Percentiles rank a stretch among this genome's conserved stretches.
These are phyloP conservation scores for Penicillium sp. DNA, from an alignment of 2,329 filamentous ascomycete genomes.

Conservation along the genomic window DNA sequence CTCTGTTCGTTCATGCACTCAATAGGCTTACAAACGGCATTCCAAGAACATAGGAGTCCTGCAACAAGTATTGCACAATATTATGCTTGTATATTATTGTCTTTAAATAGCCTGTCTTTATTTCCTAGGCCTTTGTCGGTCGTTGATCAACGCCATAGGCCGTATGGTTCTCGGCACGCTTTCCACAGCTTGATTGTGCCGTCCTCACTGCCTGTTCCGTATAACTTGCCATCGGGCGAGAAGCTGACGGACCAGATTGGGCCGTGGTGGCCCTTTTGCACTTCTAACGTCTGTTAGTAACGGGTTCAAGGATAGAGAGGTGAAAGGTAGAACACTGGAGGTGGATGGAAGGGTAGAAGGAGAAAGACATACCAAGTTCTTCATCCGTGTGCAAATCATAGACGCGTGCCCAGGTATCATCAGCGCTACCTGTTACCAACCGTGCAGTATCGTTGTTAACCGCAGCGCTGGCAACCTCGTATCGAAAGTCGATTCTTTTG, in stretches of 20 bases:
- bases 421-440: conserved; percentile 87
- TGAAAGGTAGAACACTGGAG: background rate
- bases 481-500: conserved; percentile 78
- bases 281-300: conserved; percentile 59
- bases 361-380: conserved; percentile 66
- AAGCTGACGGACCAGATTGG: conserved; percentile 97
- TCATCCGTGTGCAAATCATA: conserved; percentile 84
- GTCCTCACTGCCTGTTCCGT: conserved; percentile 95
- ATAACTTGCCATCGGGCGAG: conserved; percentile 92
- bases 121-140: background rate
- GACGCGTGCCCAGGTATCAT: conserved; percentile 95
- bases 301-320: background rate
- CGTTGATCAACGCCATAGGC: conserved; percentile 61
- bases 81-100: conserved; percentile 5
- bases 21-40: background rate
- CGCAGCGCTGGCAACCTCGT: conserved; percentile 89
- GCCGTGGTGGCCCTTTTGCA: conserved; percentile 95
- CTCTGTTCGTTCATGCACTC: background rate
- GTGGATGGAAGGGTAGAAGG: background rate
- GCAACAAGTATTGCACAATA: background rate
- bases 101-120: background rate
- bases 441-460: conserved; percentile 80
- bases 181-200: conserved; percentile 95
- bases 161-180: conserved; percentile 67
- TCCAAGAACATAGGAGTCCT: background rate